Percentiles rank a stretch among this genome's conserved stretches.
These are phyloP conservation scores for Cystofilobasidium bisporidii DNA, from an alignment of 768 basidiomycete genomes.

Conservation along the genomic window DNA sequence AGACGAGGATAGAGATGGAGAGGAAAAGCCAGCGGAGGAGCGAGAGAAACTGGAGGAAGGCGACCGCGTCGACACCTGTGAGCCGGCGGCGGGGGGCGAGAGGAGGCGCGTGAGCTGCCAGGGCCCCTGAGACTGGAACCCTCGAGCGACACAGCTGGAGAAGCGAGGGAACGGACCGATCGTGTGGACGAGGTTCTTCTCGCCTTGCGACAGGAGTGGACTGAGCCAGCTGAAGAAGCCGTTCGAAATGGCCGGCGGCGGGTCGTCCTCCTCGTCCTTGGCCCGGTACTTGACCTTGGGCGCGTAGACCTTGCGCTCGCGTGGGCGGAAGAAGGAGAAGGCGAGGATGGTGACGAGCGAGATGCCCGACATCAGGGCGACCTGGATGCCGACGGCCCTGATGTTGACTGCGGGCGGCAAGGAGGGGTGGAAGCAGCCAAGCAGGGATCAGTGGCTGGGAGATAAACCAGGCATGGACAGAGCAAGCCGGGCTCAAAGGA, in stretches of 20 bases:
- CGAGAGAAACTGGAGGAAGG: constrained; percentile 82
- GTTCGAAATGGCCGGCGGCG: constrained; percentile 61
- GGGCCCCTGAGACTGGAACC: not conserved
- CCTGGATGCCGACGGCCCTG: constrained; percentile 32
- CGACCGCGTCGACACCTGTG: constrained; percentile 84
- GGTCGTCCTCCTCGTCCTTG: constrained; percentile 45
- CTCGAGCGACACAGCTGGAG: not conserved
- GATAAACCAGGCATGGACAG: no score
- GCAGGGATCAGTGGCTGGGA: not conserved
- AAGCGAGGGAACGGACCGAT: constrained; percentile 35
- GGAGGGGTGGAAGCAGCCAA: not conserved
- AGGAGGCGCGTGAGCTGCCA: not conserved
- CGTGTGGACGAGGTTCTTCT: constrained; percentile 64
- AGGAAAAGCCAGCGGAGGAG: constrained; percentile 53
- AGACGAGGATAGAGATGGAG: constrained; percentile 39
- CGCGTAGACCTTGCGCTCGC: constrained; percentile 59
- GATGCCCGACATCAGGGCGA: constrained; percentile 40
- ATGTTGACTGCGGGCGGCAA: constrained; percentile 1
- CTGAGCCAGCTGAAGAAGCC: constrained; percentile 82
- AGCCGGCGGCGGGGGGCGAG: not conserved
- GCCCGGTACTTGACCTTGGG: constrained; percentile 52
- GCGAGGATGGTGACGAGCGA: constrained; percentile 40
- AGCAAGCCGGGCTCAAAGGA: no score
- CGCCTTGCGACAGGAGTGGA: constrained; percentile 69
- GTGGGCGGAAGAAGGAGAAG: constrained; percentile 79